Conservation (phyloP, 805 yeast genomes). For the Cyberlindnera veronae region DNA sequence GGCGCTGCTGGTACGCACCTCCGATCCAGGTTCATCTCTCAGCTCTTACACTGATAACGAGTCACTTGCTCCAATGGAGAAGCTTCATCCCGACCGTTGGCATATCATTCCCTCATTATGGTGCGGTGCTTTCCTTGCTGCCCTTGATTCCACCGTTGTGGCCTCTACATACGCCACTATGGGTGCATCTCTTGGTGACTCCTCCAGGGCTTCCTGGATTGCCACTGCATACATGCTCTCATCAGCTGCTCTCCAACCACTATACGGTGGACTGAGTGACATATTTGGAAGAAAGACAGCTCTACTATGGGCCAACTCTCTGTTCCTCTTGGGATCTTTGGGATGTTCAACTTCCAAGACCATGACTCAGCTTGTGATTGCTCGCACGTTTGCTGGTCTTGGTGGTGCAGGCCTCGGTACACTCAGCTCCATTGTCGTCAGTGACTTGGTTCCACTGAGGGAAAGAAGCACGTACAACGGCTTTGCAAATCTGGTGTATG, state of each 20-base stretch:
- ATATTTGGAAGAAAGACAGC: conserved; percentile 36
- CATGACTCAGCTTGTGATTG: conserved; percentile 30
- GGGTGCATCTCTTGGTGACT: conserved; percentile 38
- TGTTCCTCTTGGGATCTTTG: conserved; percentile 35
- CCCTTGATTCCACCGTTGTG: conserved; percentile 47
- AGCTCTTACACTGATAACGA: conserved; percentile 1
- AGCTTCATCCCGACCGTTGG: conserved; percentile 8
- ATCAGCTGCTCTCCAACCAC: conserved; percentile 39
- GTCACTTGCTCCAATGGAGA: neutral
- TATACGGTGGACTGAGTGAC: conserved; percentile 39
- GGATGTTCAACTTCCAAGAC: conserved; percentile 34
- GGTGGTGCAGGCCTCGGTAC: conserved; percentile 42
- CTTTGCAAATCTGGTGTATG: conserved; percentile 35
- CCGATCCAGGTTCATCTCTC: neutral
- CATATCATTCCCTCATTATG: conserved; percentile 34
- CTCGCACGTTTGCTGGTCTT: conserved; percentile 38
- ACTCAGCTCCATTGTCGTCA: conserved; percentile 36
- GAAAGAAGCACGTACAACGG: conserved; percentile 40
- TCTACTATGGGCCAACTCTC: conserved; percentile 32
- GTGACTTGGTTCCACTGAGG: conserved; percentile 36
- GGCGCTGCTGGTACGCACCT: conserved; percentile 1
- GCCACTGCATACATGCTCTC: conserved; percentile 40
- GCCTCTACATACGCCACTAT: conserved; percentile 46
- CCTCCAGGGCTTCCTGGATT: conserved; percentile 38
- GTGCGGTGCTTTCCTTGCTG: conserved; percentile 41